These are phyloP conservation scores for Chenopodium berlandieri DNA, from an alignment of 148 eudicot species.

Conservation along the genomic window DNA sequence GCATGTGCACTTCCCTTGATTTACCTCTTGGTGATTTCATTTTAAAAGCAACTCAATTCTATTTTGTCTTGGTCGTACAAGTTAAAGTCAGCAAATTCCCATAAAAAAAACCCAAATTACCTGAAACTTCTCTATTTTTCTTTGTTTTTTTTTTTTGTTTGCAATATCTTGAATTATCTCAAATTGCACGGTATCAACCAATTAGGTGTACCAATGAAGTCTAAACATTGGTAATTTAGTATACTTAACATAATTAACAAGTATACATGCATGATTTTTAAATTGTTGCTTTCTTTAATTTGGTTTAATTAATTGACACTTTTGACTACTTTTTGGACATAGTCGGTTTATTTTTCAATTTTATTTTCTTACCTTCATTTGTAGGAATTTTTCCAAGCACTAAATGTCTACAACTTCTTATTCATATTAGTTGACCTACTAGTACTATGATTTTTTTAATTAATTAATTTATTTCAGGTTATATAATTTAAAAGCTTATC, in stretches of 20 bases:
- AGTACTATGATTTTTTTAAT: background rate
- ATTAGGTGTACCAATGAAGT: conserved; percentile 12
- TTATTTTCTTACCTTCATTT: background rate
- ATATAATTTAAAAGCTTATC: background rate
- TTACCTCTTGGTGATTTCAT: background rate
- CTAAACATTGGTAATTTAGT: background rate
- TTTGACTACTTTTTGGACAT: conserved; percentile 1
- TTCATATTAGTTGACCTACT: background rate
- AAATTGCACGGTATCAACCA: background rate
- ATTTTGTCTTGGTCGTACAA: background rate
- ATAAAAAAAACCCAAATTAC: background rate
- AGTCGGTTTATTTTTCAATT: background rate
- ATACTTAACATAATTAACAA: background rate
- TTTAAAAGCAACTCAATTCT: background rate
- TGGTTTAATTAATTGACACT: background rate
- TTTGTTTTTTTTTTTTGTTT: too few species aligned
- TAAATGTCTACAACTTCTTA: background rate
- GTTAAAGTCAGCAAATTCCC: too few species aligned
- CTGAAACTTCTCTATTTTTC: background rate
- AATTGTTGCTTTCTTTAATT: background rate
- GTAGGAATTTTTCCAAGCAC: background rate
- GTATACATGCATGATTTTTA: background rate
- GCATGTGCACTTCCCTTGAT: background rate
- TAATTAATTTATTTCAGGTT: background rate
- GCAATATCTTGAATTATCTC: background rate